phyloP scores from a whole-genome alignment of 2,329 filamentous ascomycete genomes.

The Hymenoscyphus infarciens region DNA sequence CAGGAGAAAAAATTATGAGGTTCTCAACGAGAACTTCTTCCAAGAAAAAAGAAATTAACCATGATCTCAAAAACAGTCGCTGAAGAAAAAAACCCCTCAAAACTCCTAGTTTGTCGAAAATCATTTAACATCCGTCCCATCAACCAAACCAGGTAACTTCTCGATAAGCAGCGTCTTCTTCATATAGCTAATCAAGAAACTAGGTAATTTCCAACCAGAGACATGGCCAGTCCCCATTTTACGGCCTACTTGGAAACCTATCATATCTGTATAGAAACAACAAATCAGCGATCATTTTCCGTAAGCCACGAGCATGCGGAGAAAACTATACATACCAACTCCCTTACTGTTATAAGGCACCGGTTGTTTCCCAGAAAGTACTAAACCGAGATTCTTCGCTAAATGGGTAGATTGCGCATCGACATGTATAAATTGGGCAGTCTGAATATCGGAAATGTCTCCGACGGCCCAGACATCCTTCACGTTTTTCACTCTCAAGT shows the following conservation, averaged over 20 bases:
- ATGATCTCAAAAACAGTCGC: not conserved
- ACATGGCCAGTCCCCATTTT: slow-evolving; percentile 38
- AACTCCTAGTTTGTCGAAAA: not conserved
- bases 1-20: not conserved
- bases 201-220: slow-evolving; percentile 23
- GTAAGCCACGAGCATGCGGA: not conserved
- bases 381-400: slow-evolving; percentile 27
- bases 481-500: slow-evolving; percentile 44
- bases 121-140: not conserved
- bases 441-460: slow-evolving; percentile 28
- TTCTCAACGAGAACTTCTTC: not conserved
- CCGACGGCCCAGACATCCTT: slow-evolving; percentile 34
- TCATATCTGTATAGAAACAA: slow-evolving; percentile 7
- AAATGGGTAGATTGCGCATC: slow-evolving; percentile 26
- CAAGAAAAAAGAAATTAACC: not conserved
- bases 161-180: slow-evolving; percentile 17
- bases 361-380: slow-evolving; percentile 18
- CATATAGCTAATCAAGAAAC: slow-evolving; percentile 20
- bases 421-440: slow-evolving; percentile 23
- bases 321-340: slow-evolving; percentile 17
- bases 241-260: slow-evolving; percentile 35
- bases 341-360: slow-evolving; percentile 24
- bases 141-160: slow-evolving; percentile 6
- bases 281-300: slow-evolving; percentile 4
- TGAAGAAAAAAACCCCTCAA: not conserved